Evolutionary conservation across 768 basidiomycete species (phyloP).

Genomic region (Suillus weaverae): DNA sequence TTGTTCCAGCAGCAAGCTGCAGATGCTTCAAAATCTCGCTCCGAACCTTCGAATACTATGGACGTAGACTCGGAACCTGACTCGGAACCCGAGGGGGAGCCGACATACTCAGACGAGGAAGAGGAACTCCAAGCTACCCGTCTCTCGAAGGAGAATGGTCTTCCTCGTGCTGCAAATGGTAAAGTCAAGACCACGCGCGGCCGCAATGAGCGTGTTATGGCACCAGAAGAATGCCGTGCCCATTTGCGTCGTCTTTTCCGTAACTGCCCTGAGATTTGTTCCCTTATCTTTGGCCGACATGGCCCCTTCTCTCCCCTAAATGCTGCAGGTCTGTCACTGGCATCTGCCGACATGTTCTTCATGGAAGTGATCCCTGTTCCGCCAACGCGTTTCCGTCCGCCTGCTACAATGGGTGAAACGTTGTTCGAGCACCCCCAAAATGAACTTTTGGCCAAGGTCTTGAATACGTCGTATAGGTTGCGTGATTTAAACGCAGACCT

Average conservation of each 20-base stretch:
- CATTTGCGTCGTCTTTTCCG: constrained; percentile 87
- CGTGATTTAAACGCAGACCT: constrained; percentile 75
- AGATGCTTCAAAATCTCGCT: constrained; percentile 24
- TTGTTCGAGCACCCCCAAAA: constrained; percentile 98
- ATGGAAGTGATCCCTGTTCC: constrained; percentile 88
- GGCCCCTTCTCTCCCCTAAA: constrained; percentile 74
- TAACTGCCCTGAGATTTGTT: constrained; percentile 81
- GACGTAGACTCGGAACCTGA: constrained; percentile 54
- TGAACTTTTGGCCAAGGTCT: constrained; percentile 77
- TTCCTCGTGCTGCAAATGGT: constrained; percentile 75
- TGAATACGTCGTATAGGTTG: constrained; percentile 77
- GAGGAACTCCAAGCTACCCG: constrained; percentile 26
- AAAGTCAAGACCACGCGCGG: constrained; percentile 75
- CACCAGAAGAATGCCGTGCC: constrained; percentile 90
- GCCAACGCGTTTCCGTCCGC: constrained; percentile 94
- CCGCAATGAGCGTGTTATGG: constrained; percentile 86
- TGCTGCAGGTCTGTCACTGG: constrained; percentile 59
- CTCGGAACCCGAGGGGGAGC: constrained; percentile 47
- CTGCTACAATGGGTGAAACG: constrained; percentile 86
- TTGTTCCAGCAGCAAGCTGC: constrained; percentile 40
- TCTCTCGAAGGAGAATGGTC: constrained; percentile 30
- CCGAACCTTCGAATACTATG: constrained; percentile 29
- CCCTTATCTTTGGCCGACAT: constrained; percentile 89
- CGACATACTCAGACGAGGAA: constrained; percentile 51
- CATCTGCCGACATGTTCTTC: constrained; percentile 96